Percentiles rank a stretch among this genome's conserved stretches.
phyloP scores from a whole-genome alignment of 1,139 yeast species.

The Sugiyamaella sp. region DNA sequence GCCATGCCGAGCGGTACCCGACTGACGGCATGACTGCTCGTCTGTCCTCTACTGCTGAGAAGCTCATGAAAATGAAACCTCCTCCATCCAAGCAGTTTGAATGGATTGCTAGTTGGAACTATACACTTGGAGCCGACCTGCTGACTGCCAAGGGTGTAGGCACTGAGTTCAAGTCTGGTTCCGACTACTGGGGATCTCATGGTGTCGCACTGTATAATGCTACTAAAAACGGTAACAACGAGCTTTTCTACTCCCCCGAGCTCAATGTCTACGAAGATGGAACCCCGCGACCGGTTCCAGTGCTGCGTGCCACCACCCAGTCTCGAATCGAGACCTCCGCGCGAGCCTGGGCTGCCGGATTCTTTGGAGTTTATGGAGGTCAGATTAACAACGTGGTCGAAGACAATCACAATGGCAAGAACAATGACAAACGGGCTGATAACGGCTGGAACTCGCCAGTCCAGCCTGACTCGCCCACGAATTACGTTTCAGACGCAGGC shows the following conservation, averaged over 20 bases:
- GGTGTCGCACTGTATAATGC: slow-evolving; percentile 44
- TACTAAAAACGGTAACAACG: slow-evolving; percentile 29
- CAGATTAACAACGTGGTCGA: slow-evolving; percentile 37
- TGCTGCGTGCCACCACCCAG: slow-evolving; percentile 47
- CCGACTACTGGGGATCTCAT: slow-evolving; percentile 47
- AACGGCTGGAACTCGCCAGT: slow-evolving; percentile 16
- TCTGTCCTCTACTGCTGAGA: slow-evolving; percentile 38
- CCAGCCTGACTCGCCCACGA: slow-evolving; percentile 8
- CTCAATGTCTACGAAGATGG: slow-evolving; percentile 42
- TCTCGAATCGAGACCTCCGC: slow-evolving; percentile 47
- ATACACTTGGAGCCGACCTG: slow-evolving; percentile 42
- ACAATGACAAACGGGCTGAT: not conserved
- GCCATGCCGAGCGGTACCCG: slow-evolving; percentile 49
- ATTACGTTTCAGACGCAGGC: slow-evolving; percentile 15
- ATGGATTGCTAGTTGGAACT: slow-evolving; percentile 45
- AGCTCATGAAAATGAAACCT: slow-evolving; percentile 38
- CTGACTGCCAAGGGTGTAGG: slow-evolving; percentile 46
- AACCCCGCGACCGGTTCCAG: slow-evolving; percentile 39
- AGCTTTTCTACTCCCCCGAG: slow-evolving; percentile 31
- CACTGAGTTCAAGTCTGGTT: slow-evolving; percentile 45
- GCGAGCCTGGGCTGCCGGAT: slow-evolving; percentile 50
- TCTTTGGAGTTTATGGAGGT: slow-evolving; percentile 46
- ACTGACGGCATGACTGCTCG: slow-evolving; percentile 38
- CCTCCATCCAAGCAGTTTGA: slow-evolving; percentile 32
- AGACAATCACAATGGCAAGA: slow-evolving; percentile 15